These are phyloP conservation scores for Moesziomyces sp. DNA, from an alignment of 1,284 basidiomycete species.

Conservation along the genomic window DNA sequence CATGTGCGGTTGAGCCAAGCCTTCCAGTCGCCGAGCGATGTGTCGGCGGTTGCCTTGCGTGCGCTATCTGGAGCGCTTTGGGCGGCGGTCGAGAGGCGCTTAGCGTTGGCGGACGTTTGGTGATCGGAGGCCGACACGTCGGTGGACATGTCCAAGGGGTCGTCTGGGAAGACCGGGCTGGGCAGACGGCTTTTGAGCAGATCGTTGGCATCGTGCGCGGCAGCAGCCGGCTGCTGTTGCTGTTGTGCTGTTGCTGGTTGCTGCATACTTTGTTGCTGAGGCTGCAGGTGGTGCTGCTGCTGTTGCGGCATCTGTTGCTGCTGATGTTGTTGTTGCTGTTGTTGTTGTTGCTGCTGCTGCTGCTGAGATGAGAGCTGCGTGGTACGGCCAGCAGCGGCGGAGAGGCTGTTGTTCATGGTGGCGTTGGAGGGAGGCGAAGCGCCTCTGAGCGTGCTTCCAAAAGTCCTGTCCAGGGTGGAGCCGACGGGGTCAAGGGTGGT, in stretches of 20 bases:
- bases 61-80: conserved; percentile 20
- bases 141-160: conserved; percentile 35
- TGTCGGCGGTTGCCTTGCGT: conserved; percentile 29
- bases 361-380: conserved; percentile 20
- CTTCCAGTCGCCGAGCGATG: conserved; percentile 47
- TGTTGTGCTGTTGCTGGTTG: conserved; percentile 2
- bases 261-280: conserved; percentile 15
- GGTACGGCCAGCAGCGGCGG: conserved; percentile 19
- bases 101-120: conserved; percentile 29
- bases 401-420: conserved; percentile 24
- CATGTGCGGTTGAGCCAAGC: conserved; percentile 44
- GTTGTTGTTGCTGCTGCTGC: conserved; percentile 7
- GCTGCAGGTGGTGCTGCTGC: conserved; percentile 20
- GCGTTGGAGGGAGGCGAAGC: conserved; percentile 24
- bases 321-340: conserved; percentile 4
- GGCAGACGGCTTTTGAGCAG: conserved; percentile 41
- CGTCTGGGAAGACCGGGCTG: conserved; percentile 46
- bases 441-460: conserved; percentile 36
- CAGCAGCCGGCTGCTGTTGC: conserved; percentile 12
- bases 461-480: conserved; percentile 40
- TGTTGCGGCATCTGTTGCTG: conserved; percentile 9
- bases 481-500: conserved; percentile 16
- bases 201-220: conserved; percentile 18
- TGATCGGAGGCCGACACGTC: conserved; percentile 23
- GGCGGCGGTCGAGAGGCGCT: conserved; percentile 30